These are phyloP conservation scores for Lagenidium sp. DNA, from an alignment of 352 stramenopile species.

Conservation along the genomic window DNA sequence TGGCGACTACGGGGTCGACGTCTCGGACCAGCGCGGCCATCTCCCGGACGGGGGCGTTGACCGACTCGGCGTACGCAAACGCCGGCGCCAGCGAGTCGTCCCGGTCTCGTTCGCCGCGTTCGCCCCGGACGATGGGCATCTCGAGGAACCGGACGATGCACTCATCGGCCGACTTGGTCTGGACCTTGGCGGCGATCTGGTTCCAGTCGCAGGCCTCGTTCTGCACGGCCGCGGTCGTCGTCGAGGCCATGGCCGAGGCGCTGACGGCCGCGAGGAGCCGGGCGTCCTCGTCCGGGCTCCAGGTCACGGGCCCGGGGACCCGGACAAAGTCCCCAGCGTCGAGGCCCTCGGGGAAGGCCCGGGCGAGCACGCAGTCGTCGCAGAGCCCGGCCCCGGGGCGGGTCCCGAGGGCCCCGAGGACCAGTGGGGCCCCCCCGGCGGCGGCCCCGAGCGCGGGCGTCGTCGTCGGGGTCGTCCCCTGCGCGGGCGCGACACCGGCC, in stretches of 20 bases:
- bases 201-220: slow-evolving; percentile 67
- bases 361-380: slow-evolving; percentile 52
- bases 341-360: slow-evolving; percentile 50
- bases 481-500: slow-evolving; percentile 7
- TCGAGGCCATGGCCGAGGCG: slow-evolving; percentile 9
- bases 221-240: slow-evolving; percentile 13
- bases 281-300: slow-evolving; percentile 36
- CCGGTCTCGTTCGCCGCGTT: neutral
- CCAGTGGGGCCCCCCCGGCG: too few relatives aligned
- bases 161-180: slow-evolving; percentile 61
- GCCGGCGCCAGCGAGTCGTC: slow-evolving; percentile 9
- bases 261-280: slow-evolving; percentile 47
- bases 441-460: too few relatives aligned
- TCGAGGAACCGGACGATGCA: slow-evolving; percentile 76
- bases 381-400: slow-evolving; percentile 56
- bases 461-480: slow-evolving; percentile 1
- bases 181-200: slow-evolving; percentile 52
- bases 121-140: slow-evolving; percentile 41
- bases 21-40: slow-evolving; percentile 41
- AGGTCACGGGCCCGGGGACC: slow-evolving; percentile 17
- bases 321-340: slow-evolving; percentile 55
- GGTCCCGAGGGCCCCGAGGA: slow-evolving; percentile 29
- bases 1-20: slow-evolving; percentile 61
- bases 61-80: slow-evolving; percentile 31
- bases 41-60: slow-evolving; percentile 47